Evolutionary conservation across 148 eudicot genomes (phyloP).

Genomic region (Camellia sinensis): DNA sequence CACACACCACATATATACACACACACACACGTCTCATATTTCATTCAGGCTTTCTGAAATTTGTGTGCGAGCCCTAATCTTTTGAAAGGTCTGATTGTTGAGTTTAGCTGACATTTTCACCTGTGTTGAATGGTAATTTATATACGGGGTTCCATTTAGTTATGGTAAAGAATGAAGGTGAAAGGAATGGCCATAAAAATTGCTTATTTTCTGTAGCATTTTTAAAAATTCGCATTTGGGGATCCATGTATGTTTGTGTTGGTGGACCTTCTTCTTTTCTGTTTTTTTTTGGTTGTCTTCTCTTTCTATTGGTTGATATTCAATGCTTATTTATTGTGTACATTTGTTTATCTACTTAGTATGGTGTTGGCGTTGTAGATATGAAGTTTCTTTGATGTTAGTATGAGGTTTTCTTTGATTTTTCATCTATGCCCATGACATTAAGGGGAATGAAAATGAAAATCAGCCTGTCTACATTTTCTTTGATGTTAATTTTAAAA

Average conservation of each 20-base stretch:
- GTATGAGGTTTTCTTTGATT: not conserved
- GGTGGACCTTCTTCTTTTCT: too few relatives aligned
- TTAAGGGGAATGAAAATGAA: not conserved
- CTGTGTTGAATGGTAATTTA: not conserved
- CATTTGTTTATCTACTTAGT: not conserved
- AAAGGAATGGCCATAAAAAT: not conserved
- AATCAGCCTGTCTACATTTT: not conserved
- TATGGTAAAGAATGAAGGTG: not conserved
- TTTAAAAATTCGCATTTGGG: not conserved
- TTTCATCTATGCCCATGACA: not conserved
- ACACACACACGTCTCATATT: not conserved
- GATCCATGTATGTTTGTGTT: too few relatives aligned
- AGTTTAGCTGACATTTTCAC: not conserved
- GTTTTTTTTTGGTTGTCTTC: too few relatives aligned
- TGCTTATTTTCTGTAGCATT: not conserved
- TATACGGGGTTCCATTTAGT: not conserved
- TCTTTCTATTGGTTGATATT: not conserved
- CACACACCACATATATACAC: too few relatives aligned
- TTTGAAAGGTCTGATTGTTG: not conserved
- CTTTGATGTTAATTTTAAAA: slow-evolving; percentile 6
- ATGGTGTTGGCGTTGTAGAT: not conserved
- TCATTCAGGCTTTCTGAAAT: not conserved
- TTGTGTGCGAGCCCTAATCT: not conserved
- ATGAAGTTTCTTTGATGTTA: not conserved
- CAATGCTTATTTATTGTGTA: not conserved